Conservation (phyloP, 2,329 filamentous ascomycete species). For the Aspergillus aculeatus region DNA sequence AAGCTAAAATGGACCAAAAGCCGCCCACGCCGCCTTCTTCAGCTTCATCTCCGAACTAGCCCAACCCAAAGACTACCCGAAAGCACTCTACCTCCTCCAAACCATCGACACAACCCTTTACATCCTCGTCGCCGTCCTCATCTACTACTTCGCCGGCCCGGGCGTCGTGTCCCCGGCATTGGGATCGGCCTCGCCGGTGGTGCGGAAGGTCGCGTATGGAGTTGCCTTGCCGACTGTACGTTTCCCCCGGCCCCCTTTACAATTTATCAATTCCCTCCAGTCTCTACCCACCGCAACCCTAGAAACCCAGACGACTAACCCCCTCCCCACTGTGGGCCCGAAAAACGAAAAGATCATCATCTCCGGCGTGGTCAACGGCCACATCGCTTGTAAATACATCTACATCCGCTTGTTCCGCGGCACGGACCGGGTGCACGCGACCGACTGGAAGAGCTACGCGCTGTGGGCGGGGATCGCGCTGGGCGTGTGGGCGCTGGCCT, state of each 20-base stretch:
- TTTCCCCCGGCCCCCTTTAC: not conserved
- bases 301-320: too few relatives aligned
- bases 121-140: conserved; percentile 62
- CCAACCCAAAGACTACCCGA: conserved; percentile 59
- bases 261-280: too few relatives aligned
- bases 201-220: conserved; percentile 66
- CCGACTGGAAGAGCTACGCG: conserved; percentile 50
- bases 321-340: too few relatives aligned
- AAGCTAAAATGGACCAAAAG: conserved; percentile 10
- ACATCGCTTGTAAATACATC: conserved; percentile 65
- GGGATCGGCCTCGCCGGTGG: conserved; percentile 55
- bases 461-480: conserved; percentile 60
- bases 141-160: conserved; percentile 65
- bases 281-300: not conserved
- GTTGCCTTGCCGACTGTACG: conserved; percentile 61
- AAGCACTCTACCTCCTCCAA: conserved; percentile 62
- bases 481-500: conserved; percentile 60
- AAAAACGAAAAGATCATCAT: conserved; percentile 54
- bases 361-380: conserved; percentile 67
- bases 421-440: conserved; percentile 53
- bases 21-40: conserved; percentile 66
- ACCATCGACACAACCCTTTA: conserved; percentile 63
- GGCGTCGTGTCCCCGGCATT: conserved; percentile 65
- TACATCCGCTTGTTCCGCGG: conserved; percentile 63
- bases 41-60: conserved; percentile 64